These are phyloP conservation scores for Apiospora arundinis DNA, from an alignment of 2,329 filamentous ascomycete genomes.

Conservation along the genomic window DNA sequence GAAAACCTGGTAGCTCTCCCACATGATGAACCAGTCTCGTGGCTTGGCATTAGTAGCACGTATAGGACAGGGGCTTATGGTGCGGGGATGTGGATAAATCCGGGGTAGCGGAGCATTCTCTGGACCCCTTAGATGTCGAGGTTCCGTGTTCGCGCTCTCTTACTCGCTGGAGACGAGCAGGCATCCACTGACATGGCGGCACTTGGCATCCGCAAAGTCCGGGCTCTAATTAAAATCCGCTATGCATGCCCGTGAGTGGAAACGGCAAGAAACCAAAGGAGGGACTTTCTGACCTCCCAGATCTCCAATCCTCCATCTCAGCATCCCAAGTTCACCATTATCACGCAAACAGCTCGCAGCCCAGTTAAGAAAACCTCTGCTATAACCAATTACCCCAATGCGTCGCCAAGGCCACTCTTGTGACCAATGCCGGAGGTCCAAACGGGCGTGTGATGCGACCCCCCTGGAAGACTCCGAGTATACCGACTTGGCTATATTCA, in stretches of 20 bases:
- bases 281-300: neutral
- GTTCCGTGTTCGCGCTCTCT: neutral
- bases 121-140: neutral
- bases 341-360: neutral
- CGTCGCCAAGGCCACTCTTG: conserved; percentile 33
- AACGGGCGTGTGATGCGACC: conserved; percentile 33
- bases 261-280: too few relatives aligned
- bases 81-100: neutral
- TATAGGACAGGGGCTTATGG: conserved; percentile 11
- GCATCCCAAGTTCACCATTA: neutral
- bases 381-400: conserved; percentile 18
- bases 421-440: conserved; percentile 36
- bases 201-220: neutral
- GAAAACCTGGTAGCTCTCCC: neutral
- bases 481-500: neutral
- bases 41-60: neutral
- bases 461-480: conserved; percentile 3
- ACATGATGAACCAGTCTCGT: neutral
- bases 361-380: neutral
- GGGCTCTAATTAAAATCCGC: too few relatives aligned
- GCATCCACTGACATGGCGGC: neutral
- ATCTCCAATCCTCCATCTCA: neutral
- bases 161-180: neutral
- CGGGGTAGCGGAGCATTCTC: neutral
- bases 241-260: too few relatives aligned